These are phyloP conservation scores for Exserohilum turcica DNA, from an alignment of 2,329 filamentous ascomycete genomes.

Conservation along the genomic window DNA sequence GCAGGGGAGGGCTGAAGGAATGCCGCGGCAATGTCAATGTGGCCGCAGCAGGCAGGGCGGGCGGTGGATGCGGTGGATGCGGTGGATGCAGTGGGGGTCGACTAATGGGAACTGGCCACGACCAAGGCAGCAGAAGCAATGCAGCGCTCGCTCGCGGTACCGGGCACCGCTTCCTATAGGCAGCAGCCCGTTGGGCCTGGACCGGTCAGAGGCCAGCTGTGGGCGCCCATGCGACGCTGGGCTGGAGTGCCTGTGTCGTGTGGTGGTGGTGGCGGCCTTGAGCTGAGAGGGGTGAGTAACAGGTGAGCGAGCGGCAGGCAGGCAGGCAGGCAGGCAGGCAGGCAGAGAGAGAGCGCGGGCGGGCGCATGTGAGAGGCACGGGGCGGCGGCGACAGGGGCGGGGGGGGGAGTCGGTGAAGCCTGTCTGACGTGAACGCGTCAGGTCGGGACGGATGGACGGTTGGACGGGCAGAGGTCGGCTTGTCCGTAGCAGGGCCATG, in stretches of 20 bases:
- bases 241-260: background rate
- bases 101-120: slow-evolving; percentile 43
- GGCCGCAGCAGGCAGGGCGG: too few species aligned
- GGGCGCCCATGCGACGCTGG: background rate
- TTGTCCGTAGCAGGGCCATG: slow-evolving; percentile 5
- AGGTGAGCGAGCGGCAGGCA: too few species aligned
- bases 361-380: too few species aligned
- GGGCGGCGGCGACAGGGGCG: background rate
- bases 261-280: background rate
- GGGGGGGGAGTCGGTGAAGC: slow-evolving; percentile 29
- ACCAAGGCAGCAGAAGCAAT: slow-evolving; percentile 23
- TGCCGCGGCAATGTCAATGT: slow-evolving; percentile 18
- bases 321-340: too few species aligned
- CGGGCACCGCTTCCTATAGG: slow-evolving; percentile 31
- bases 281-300: too few species aligned
- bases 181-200: slow-evolving; percentile 30
- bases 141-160: slow-evolving; percentile 21
- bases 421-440: slow-evolving; percentile 1
- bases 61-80: too few species aligned
- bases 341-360: too few species aligned
- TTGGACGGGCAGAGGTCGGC: too few species aligned
- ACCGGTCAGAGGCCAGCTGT: background rate
- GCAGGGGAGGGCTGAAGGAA: slow-evolving; percentile 9
- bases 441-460: too few species aligned
- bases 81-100: slow-evolving; percentile 8